Evolutionary conservation across 202 grass and related monocot species (phyloP).

Genomic region (Miscanthus sacchariflorus): DNA sequence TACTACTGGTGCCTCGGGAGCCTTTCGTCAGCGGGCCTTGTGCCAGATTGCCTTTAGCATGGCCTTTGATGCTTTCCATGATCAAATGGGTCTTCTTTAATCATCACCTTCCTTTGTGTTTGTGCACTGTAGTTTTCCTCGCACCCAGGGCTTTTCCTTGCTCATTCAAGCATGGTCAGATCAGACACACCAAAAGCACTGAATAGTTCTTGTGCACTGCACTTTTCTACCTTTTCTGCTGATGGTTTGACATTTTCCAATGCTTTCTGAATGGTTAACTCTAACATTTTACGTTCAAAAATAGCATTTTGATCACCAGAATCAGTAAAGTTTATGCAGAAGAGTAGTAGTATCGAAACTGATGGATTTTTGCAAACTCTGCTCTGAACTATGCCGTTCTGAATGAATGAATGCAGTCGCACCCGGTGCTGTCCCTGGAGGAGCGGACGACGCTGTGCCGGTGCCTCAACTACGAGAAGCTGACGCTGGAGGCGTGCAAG

Average conservation of each 20-base stretch:
- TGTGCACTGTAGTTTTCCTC: not conserved
- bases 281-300: not conserved
- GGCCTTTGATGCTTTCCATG: conserved; percentile 51
- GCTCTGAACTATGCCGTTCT: not conserved
- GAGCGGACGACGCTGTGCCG: conserved; percentile 73
- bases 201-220: not conserved
- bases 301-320: not conserved
- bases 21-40: not conserved
- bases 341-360: too few species aligned
- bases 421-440: conserved; percentile 58
- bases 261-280: not conserved
- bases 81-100: conserved; percentile 51
- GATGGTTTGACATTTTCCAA: not conserved
- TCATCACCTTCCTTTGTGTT: conserved; percentile 9
- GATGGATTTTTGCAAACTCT: not conserved
- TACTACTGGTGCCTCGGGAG: conserved; percentile 29
- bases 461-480: conserved; percentile 93
- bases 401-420: conserved; percentile 57
- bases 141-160: not conserved
- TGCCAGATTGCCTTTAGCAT: conserved; percentile 44
- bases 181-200: not conserved
- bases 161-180: not conserved
- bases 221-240: not conserved
- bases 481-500: conserved; percentile 82
- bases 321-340: not conserved